Evolutionary conservation across 768 basidiomycete genomes (phyloP).

Genomic region (Russula emetica): DNA sequence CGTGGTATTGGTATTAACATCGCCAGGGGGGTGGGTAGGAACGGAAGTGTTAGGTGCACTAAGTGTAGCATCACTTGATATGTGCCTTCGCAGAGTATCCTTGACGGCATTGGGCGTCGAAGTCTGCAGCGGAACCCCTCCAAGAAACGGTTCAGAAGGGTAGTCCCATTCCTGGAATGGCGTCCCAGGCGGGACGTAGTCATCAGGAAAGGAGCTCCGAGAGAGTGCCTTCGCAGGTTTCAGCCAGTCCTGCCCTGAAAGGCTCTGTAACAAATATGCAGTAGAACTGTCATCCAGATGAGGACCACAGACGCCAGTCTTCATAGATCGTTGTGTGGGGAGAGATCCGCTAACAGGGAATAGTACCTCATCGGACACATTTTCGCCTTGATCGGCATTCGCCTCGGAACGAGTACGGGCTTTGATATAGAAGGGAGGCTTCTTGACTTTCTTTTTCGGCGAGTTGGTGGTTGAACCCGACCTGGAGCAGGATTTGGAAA

Average conservation of each 20-base stretch:
- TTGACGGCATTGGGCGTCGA: slow-evolving; percentile 24
- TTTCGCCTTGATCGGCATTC: slow-evolving; percentile 8
- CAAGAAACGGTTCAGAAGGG: slow-evolving; percentile 19
- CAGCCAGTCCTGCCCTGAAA: slow-evolving; percentile 32
- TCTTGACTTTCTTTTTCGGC: slow-evolving; percentile 26
- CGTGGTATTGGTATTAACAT: not conserved
- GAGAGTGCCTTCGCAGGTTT: slow-evolving; percentile 32
- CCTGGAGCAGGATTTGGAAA: slow-evolving; percentile 40
- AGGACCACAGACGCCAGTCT: slow-evolving; percentile 4
- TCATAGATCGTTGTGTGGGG: slow-evolving; percentile 16
- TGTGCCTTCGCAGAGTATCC: not conserved
- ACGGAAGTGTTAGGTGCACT: slow-evolving; percentile 18
- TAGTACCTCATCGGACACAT: slow-evolving; percentile 2
- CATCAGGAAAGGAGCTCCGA: slow-evolving; percentile 27
- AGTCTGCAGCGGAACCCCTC: slow-evolving; percentile 21
- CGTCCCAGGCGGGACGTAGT: slow-evolving; percentile 25
- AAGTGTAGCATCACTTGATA: not conserved
- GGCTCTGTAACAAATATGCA: slow-evolving; percentile 21
- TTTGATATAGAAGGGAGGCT: slow-evolving; percentile 33
- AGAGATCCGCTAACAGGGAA: slow-evolving; percentile 18
- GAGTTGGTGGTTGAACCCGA: slow-evolving; percentile 28
- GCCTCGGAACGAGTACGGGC: slow-evolving; percentile 41
- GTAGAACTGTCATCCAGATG: slow-evolving; percentile 4
- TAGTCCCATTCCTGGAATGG: slow-evolving; percentile 22
- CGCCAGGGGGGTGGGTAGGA: not conserved